Conservation (phyloP, 495 filamentous ascomycete genomes). For the Penicillium mononematosum region DNA sequence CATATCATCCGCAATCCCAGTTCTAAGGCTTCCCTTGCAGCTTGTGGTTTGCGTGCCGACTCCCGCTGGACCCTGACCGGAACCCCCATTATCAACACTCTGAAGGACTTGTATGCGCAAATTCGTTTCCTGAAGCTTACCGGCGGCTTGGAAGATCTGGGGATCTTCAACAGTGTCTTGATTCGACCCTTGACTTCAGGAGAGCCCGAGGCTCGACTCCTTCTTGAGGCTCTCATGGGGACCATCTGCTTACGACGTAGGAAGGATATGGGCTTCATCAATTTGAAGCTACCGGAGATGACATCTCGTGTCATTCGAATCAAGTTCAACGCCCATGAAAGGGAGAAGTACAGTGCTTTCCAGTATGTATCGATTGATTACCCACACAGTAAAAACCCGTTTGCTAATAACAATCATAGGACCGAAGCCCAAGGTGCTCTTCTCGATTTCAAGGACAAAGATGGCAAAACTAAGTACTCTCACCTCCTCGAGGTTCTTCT, state of each 20-base stretch:
- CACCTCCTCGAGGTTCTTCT: conserved; percentile 80
- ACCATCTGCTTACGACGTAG: conserved; percentile 81
- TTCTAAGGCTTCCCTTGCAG: conserved; percentile 69
- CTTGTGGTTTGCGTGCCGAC: conserved; percentile 61
- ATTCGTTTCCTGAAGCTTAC: conserved; percentile 75
- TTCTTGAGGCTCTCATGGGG: conserved; percentile 75
- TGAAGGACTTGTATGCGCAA: conserved; percentile 81
- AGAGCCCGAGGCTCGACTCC: conserved; percentile 54
- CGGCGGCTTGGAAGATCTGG: conserved; percentile 72
- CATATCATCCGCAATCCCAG: conserved; percentile 79
- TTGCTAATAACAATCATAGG: conserved; percentile 36
- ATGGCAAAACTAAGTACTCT: conserved; percentile 53
- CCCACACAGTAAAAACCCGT: not conserved
- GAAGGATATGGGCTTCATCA: conserved; percentile 89
- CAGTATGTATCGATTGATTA: conserved; percentile 41
- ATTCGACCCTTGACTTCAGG: conserved; percentile 66
- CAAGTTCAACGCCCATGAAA: conserved; percentile 71
- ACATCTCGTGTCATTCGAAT: conserved; percentile 80
- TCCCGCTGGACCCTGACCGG: conserved; percentile 84
- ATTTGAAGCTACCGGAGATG: conserved; percentile 74
- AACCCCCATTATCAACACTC: conserved; percentile 72
- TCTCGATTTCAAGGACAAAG: conserved; percentile 53
- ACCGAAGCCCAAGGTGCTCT: conserved; percentile 74
- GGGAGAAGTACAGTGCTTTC: conserved; percentile 76
- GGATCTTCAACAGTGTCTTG: conserved; percentile 73